Evolutionary conservation across 1,284 basidiomycete species (phyloP), one percentile per base, ranked within the genome.

Genomic region (Ustilago curta): DNA sequence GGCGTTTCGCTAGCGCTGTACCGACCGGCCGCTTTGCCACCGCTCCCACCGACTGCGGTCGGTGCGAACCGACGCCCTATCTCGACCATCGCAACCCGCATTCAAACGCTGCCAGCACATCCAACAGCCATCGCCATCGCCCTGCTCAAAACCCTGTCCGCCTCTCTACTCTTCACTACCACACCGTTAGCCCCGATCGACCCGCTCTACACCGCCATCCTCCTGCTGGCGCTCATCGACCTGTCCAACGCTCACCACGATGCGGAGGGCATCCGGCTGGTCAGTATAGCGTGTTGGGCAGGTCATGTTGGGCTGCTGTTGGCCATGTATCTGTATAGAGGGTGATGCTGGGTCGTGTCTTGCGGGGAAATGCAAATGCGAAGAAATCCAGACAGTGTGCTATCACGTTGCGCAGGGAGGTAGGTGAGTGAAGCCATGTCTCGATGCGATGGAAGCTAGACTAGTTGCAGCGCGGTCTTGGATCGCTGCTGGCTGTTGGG

Each of bases 1-100:
- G 29, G 52, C 6, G 48, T 56, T 5, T 73, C 65, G 29, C 35
- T 73, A 16, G 65, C 70, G 2, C 43, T 73, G 3, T 68, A 68
- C 27, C 32, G 70, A 14, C 64, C 69, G 8, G 7, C 62, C 1
- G 50, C 62, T 2, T 23, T 70, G 9, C 62, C 62, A 3, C 54
- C 53, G 1, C 62, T 61, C 3, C 44, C 49, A 4, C 19, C 27
- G 8, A 18, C 52, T 6, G 18, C 25, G n/a, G 35, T 12, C 12
- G 35, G 11, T 21, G 21, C 49, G 8, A n/a, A 51, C 2, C n/a
- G 14, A 21, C 31, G 35, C 8, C 31, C 18, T 21, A 9, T 16
- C 5, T n/a, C 35, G 3, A 27, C 50, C 32, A 35, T 19, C 31
- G 48, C 48, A 37, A 8, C 37, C 2, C 35, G 35, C 14, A 5